Evolutionary conservation across 129 eudicot species (phyloP), one percentile per base, ranked within the genome.

Genomic region (Chrysanthemum seticuspe): DNA sequence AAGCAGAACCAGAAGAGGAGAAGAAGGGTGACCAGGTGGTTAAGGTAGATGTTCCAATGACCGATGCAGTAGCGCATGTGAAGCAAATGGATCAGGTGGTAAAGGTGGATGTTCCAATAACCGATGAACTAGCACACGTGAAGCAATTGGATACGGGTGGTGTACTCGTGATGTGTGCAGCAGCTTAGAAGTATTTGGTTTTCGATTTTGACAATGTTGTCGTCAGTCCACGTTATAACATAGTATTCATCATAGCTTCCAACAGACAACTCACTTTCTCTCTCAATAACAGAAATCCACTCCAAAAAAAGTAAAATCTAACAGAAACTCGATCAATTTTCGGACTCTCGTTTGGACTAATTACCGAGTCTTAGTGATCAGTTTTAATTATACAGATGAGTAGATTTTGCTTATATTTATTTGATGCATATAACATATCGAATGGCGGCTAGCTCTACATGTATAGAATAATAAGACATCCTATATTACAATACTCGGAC

Each of bases 221-320:
- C 44, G 21, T 7, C 34, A 2, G 67, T 18, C 64, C 6, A 59
- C 47, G 47, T 40, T 40, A 21, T 54, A 23, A 34, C 50, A 61
- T 21, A 23, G 63, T 64, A 4, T 5, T 13, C 14, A 59, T 25
- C 49, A 21, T 61, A 61, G 31, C 50, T 67, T 25, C 67, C 40
- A 72, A 14, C 31, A 57, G 61, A 54, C 74, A 55, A 55, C 65
- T 69, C 52, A 11, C 62, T 76, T 76, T 76, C 71, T 70, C 64
- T 77, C 45, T 51, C 55, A 52, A n/a, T 49, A 77, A 77, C 81
- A 70, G 71, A 70, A 77, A 18, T 51, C 69, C 74, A 58, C 45
- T 52, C 74, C 48, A 73, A 73, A 23, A 62, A 49, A 49, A 63
- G 59, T 15, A 70, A 34, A 19, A 23, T 54, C 61, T 51, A 72